These are phyloP conservation scores for Musa beccarii DNA, from an alignment of 176 grass and related monocot species.

Conservation along the genomic window DNA sequence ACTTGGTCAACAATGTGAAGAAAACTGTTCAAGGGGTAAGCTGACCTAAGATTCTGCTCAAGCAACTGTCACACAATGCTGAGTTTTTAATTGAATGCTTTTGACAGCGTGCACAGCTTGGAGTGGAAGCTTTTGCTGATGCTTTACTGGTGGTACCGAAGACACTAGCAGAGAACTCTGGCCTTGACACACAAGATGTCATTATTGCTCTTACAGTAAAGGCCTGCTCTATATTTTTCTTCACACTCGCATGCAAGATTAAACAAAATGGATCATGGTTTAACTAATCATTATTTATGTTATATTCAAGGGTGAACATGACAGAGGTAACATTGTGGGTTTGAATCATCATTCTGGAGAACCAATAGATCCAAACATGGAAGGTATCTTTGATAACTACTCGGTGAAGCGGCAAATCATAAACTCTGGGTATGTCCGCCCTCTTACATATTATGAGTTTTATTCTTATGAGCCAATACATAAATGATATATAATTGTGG, in stretches of 20 bases:
- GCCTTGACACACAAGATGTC: slow-evolving; percentile 80
- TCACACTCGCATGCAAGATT: background rate
- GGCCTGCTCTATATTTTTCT: background rate
- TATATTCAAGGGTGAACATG: slow-evolving; percentile 56
- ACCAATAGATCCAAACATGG: slow-evolving; percentile 84
- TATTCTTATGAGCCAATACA: too few species aligned
- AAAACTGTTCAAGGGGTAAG: slow-evolving; percentile 90
- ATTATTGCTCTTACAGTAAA: slow-evolving; percentile 63
- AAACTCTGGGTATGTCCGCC: slow-evolving; percentile 60
- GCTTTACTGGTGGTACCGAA: slow-evolving; percentile 92
- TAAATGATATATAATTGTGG: background rate
- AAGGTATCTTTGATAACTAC: slow-evolving; percentile 95
- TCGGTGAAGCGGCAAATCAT: slow-evolving; percentile 83
- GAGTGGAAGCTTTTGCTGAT: slow-evolving; percentile 92
- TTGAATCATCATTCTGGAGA: slow-evolving; percentile 75
- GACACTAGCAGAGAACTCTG: slow-evolving; percentile 87
- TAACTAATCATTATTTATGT: background rate
- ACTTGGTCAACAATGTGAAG: slow-evolving; percentile 84
- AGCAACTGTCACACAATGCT: background rate
- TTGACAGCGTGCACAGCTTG: slow-evolving; percentile 79
- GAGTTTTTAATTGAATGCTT: background rate
- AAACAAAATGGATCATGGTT: too few species aligned
- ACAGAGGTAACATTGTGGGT: slow-evolving; percentile 72
- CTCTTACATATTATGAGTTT: background rate
- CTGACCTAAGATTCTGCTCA: background rate